Base-by-base conservation (phyloP, 1,284 basidiomycete genomes). In the Ganoderma resinaceum region DNA sequence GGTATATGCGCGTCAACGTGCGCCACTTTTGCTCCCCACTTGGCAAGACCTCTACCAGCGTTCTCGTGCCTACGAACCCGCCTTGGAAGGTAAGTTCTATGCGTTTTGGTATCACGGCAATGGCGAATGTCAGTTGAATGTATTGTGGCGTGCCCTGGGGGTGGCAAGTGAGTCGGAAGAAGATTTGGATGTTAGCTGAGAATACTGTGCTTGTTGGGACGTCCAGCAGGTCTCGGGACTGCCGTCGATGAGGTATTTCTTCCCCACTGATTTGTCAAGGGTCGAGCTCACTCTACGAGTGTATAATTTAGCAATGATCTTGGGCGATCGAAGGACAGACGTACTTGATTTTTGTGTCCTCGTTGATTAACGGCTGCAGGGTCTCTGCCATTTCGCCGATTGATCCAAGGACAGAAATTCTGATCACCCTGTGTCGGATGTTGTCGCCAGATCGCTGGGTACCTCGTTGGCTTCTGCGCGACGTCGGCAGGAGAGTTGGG, bases 171-270 rank as follows among this genome's bases (percentile, higher is more conserved):
- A 46, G 38, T 61, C 42, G 63, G 71, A 53, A 64, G 71, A 53
- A 31, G 37, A 16, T 20, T 14, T 31, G 5, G 18, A 40, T 16
- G 35, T 3, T 31, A 33, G 26, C 20, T n/a, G 16, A 61, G 26
- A 35, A 26, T 14, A 61, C 69, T 78, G 55, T 70, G 91, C 93
- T 84, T 93, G 90, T 78, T 91, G 89, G 33, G 92, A 93, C 42
- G 92, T 90, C 92, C 93, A 95, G 78, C 93, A 95, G 26, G 93
- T 94, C 78, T 93, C 93, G 67, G 89, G 86, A 75, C 82, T 91
- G 18, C 86, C 83, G 76, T 95, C 93, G 23, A 88, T 85, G 26
- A 95, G 84, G 76, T 87, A 79, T 75, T 90, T 91, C 79, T 92
- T 94, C 12, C 88, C 88, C 16, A 87, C 88, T 2, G 89, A 87